These are phyloP conservation scores for Phytopythium oedochilum DNA, from an alignment of 352 stramenopile genomes.

Conservation along the genomic window DNA sequence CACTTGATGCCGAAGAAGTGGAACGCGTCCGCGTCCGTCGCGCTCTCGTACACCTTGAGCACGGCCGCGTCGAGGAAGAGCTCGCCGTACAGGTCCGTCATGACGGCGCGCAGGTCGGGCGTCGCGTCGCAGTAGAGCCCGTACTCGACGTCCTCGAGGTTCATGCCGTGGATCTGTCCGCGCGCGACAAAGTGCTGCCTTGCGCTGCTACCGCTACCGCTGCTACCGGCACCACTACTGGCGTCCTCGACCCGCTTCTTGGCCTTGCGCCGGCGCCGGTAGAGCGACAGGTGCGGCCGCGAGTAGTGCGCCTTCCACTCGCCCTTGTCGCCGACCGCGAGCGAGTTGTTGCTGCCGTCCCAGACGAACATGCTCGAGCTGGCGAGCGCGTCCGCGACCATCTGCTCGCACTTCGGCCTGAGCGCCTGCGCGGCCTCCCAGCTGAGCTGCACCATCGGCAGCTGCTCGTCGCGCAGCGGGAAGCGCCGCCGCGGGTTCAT, in stretches of 20 bases:
- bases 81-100: no score
- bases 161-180: no score
- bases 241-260: background rate
- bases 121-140: no score
- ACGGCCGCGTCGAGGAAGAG: no score
- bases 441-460: conserved; percentile 38
- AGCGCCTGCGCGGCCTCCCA: conserved; percentile 36
- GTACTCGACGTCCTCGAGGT: no score
- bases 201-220: no score
- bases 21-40: no score
- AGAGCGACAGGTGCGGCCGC: conserved; percentile 45
- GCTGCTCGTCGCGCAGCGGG: conserved; percentile 42
- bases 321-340: conserved; percentile 21
- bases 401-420: conserved; percentile 38
- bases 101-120: no score
- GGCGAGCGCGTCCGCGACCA: conserved; percentile 36
- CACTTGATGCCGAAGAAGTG: no score
- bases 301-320: conserved; percentile 54
- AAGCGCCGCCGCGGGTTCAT: conserved; percentile 57
- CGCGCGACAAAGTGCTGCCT: no score
- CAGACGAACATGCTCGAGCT: conserved; percentile 56
- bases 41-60: no score
- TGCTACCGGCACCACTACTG: no score
- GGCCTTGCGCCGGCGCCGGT: conserved; percentile 24
- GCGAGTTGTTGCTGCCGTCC: conserved; percentile 36